Percentiles rank a stretch among this genome's conserved stretches.
These are phyloP conservation scores for Actinidia chinensis DNA, from an alignment of 179 eudicot genomes.

Conservation along the genomic window DNA sequence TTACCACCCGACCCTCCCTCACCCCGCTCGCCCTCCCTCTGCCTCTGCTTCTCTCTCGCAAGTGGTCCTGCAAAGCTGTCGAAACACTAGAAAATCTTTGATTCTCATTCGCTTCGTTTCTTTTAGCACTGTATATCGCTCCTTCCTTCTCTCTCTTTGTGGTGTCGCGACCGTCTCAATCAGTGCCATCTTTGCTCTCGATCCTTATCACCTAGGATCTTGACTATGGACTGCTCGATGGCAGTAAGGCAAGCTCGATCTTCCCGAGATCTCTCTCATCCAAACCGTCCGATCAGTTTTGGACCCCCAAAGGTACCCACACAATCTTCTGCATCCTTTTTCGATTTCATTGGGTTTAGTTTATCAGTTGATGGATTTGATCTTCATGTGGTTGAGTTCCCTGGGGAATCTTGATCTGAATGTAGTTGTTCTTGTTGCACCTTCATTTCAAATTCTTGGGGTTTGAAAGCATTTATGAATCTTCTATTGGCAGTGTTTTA, in stretches of 20 bases:
- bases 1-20: too few relatives aligned
- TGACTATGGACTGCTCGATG: conserved; percentile 30
- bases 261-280: conserved; percentile 73
- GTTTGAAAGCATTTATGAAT: conserved; percentile 1
- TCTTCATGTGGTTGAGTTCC: not conserved
- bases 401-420: conserved; percentile 6
- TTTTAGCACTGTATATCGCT: too few relatives aligned
- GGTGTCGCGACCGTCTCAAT: too few relatives aligned
- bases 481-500: not conserved
- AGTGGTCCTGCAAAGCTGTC: too few relatives aligned
- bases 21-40: too few relatives aligned
- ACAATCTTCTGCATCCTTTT: not conserved
- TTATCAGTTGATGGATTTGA: conserved; percentile 9
- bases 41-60: too few relatives aligned
- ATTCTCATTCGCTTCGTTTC: too few relatives aligned
- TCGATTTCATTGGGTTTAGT: not conserved
- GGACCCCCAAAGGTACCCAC: conserved; percentile 48
- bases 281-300: conserved; percentile 35
- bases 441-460: not conserved
- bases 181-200: conserved; percentile 1
- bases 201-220: not conserved
- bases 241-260: conserved; percentile 57
- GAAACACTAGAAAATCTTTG: too few relatives aligned
- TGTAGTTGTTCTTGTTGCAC: not conserved
- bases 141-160: too few relatives aligned